Evolutionary conservation across 352 stramenopile species (phyloP).

Genomic region (Thalassiosira livingstoniorum): DNA sequence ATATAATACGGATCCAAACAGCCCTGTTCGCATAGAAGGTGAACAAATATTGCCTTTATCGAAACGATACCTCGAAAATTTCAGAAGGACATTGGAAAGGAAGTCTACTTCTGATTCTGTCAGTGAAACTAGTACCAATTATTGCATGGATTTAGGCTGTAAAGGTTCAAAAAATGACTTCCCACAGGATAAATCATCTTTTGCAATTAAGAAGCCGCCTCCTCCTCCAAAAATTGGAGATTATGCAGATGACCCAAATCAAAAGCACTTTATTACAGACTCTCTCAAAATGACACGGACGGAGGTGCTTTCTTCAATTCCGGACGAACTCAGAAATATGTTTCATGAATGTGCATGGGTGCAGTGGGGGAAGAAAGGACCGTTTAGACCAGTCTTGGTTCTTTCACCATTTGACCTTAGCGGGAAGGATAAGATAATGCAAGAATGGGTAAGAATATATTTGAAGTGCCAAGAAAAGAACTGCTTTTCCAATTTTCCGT

Average conservation of each 20-base stretch:
- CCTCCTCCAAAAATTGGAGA: not conserved
- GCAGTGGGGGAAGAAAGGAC: conserved; percentile 14
- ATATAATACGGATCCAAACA: too few relatives aligned
- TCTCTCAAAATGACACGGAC: conserved; percentile 7
- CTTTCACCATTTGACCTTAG: conserved; percentile 25
- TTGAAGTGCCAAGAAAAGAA: not conserved
- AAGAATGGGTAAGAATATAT: conserved; percentile 17
- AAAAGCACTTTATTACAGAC: conserved; percentile 12
- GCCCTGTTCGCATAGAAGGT: too few relatives aligned
- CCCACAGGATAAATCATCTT: not conserved
- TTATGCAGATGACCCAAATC: not conserved
- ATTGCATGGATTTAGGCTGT: not conserved
- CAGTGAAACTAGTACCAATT: too few relatives aligned
- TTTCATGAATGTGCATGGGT: conserved; percentile 17
- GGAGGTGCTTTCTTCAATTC: conserved; percentile 15
- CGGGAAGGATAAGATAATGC: not conserved
- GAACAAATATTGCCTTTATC: too few relatives aligned
- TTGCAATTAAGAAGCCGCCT: not conserved
- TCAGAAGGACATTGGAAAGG: too few relatives aligned
- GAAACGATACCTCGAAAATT: too few relatives aligned
- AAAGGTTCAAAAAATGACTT: conserved; percentile 4
- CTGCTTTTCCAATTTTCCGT: conserved; percentile 2
- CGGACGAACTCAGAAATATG: not conserved
- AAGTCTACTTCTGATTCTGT: too few relatives aligned
- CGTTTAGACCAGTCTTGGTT: conserved; percentile 6